phyloP scores from a whole-genome alignment of 371 early-diverging fungal species.

The Syncephalastrum sp. region DNA sequence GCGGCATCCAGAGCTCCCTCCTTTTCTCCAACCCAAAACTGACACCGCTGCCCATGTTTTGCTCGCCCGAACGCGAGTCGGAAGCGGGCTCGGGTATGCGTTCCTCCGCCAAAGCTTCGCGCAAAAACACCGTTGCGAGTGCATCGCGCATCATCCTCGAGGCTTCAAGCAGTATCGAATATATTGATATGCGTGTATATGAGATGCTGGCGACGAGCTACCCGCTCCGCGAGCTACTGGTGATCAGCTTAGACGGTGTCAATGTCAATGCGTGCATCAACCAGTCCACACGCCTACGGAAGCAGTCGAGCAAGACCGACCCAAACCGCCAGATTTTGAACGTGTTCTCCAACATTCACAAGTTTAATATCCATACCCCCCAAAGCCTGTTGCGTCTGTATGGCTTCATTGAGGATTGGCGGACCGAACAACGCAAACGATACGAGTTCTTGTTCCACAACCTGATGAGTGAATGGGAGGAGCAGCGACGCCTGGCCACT shows the following conservation, averaged over 20 bases:
- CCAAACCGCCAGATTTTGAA: conserved; percentile 49
- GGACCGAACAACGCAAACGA: conserved; percentile 70
- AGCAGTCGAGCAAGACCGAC: conserved; percentile 16
- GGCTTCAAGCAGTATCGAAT: conserved; percentile 41
- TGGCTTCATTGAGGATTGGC: conserved; percentile 79
- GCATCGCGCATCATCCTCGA: conserved; percentile 43
- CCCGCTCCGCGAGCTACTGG: conserved; percentile 24
- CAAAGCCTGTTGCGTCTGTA: conserved; percentile 77
- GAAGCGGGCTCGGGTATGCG: conserved; percentile 48
- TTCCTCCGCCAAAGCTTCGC: conserved; percentile 37
- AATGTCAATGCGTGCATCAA: conserved; percentile 44
- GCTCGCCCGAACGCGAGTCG: conserved; percentile 36
- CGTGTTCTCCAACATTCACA: conserved; percentile 56
- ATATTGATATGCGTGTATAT: conserved; percentile 32
- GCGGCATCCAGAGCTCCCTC: conserved; percentile 39
- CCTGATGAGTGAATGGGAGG: conserved; percentile 71
- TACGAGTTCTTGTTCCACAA: conserved; percentile 76
- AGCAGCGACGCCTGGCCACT: conserved; percentile 35
- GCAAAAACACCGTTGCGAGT: conserved; percentile 14
- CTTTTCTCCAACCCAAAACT: conserved; percentile 49
- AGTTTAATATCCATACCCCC: conserved; percentile 61
- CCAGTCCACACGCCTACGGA: conserved; percentile 20
- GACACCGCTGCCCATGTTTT: conserved; percentile 24
- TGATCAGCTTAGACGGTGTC: conserved; percentile 31
- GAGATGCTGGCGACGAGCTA: conserved; percentile 20